Evolutionary conservation across 2,329 filamentous ascomycete genomes (phyloP), one percentile per base, ranked within the genome.

Genomic region (Tympanopsis confertula): DNA sequence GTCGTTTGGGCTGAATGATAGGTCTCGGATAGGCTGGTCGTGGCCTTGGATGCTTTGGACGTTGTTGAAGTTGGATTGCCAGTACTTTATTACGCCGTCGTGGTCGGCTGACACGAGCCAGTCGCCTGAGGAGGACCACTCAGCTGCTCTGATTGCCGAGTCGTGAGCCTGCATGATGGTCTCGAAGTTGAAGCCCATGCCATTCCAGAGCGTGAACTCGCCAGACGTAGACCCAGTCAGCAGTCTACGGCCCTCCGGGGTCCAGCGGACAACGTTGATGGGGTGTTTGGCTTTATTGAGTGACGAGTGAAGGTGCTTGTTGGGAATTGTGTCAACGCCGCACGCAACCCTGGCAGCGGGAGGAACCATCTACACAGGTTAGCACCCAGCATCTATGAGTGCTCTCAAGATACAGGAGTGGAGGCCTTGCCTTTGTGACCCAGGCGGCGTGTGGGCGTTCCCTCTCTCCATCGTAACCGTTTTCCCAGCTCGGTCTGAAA

Each of bases 131-230:
- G 96, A 86, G 2, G 91, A 94, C 66, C 94, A 98, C 45, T 78
- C 77, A 35, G 88, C 69, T 7, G 83, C 80, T 48, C 86, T 76
- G 46, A 94, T 87, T 26, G 86, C 84, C 39, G 80, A 78, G 59
- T 95, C 89, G 58, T 96, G 89, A 28, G 89, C 89, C 66, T 94
- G 88, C 84, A 95, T 95, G 19, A 98, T 95, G 3, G 91, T 96
- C 63, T 98, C 91, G 50, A 98, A 98, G 59, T 98, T 96, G 72
- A 98, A 98, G 18, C 87, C 89, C 32, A 89, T 96, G 44, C 91
- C 91, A 56, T 98, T 98, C 91, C 91, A 98, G 3, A 98, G 63
- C 28, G 93, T 98, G 52, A 98, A 98, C 57, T 98, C 91, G 52
- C 91, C 91, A 56, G 89, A 96, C 47, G 87, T 94, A 0, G 88